phyloP scores from a whole-genome alignment of 2,329 filamentous ascomycete genomes.

The Hortaea sp. region DNA sequence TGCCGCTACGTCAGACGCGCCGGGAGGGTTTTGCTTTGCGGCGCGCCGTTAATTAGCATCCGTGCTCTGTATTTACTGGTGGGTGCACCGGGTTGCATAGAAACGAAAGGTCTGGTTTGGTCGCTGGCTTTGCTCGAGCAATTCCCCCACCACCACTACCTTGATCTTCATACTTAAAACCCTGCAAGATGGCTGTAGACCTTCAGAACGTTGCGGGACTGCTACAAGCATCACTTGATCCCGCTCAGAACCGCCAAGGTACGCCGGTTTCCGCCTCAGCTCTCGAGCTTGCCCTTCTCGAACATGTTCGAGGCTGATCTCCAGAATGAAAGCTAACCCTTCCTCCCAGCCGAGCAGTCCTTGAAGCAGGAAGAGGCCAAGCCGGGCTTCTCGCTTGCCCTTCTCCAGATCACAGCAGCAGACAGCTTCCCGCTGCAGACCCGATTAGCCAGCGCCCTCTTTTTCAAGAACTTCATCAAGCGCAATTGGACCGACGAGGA shows the following conservation, averaged over 20 bases:
- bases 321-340: background rate
- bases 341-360: slow-evolving; percentile 62
- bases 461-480: slow-evolving; percentile 98
- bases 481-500: slow-evolving; percentile 94
- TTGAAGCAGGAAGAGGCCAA: slow-evolving; percentile 72
- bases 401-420: slow-evolving; percentile 83
- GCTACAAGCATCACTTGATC: slow-evolving; percentile 83
- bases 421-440: slow-evolving; percentile 63
- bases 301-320: background rate
- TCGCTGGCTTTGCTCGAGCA: too few species aligned
- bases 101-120: too few species aligned
- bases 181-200: slow-evolving; percentile 46
- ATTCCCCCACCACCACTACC: too few species aligned
- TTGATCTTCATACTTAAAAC: background rate
- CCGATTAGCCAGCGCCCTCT: slow-evolving; percentile 76
- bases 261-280: slow-evolving; percentile 21
- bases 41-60: too few species aligned
- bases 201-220: slow-evolving; percentile 63
- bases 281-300: background rate
- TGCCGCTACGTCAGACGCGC: too few species aligned
- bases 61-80: too few species aligned
- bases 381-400: slow-evolving; percentile 71
- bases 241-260: slow-evolving; percentile 83
- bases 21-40: too few species aligned
- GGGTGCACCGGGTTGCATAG: too few species aligned